Percentiles rank a stretch among this genome's conserved stretches.
These are phyloP conservation scores for Alternaria ventricosa DNA, from an alignment of 2,329 filamentous ascomycete species.

Conservation along the genomic window DNA sequence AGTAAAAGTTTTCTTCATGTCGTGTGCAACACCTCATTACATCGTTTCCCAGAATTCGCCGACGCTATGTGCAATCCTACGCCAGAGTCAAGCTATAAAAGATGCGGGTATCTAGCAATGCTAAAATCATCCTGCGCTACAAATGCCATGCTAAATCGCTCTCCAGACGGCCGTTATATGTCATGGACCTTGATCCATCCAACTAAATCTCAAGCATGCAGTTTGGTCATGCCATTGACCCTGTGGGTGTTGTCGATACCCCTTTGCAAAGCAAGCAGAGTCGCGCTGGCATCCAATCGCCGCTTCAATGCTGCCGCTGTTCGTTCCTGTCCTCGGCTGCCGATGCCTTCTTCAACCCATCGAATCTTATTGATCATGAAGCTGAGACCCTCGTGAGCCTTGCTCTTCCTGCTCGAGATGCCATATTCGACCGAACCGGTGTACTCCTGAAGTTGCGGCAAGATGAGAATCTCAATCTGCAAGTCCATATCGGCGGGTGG, in stretches of 20 bases:
- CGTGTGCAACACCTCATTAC: conserved; percentile 3
- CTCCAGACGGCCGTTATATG: conserved; percentile 19
- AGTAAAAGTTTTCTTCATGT: neutral
- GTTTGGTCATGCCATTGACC: conserved; percentile 35
- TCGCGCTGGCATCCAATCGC: conserved; percentile 45
- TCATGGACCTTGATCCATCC: conserved; percentile 8
- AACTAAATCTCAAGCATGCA: conserved; percentile 32
- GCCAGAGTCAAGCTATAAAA: conserved; percentile 31
- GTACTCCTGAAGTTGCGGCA: conserved; percentile 81
- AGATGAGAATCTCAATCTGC: conserved; percentile 83
- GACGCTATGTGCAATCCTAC: conserved; percentile 13
- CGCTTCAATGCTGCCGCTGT: conserved; percentile 47
- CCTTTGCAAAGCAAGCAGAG: conserved; percentile 41
- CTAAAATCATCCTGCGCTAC: conserved; percentile 35
- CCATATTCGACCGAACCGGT: conserved; percentile 77
- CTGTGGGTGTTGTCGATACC: conserved; percentile 31
- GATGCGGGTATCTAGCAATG: conserved; percentile 51
- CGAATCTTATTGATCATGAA: conserved; percentile 83
- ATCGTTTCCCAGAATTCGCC: conserved; percentile 5
- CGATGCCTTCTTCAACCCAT: conserved; percentile 79
- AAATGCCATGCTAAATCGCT: conserved; percentile 18
- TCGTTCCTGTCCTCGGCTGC: conserved; percentile 47
- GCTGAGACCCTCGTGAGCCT: conserved; percentile 84
- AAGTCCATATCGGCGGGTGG: conserved; percentile 76
- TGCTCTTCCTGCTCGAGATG: conserved; percentile 81